Evolutionary conservation across 2,329 filamentous ascomycete genomes (phyloP).

Genomic region (Ophiostoma himal-ulmi): DNA sequence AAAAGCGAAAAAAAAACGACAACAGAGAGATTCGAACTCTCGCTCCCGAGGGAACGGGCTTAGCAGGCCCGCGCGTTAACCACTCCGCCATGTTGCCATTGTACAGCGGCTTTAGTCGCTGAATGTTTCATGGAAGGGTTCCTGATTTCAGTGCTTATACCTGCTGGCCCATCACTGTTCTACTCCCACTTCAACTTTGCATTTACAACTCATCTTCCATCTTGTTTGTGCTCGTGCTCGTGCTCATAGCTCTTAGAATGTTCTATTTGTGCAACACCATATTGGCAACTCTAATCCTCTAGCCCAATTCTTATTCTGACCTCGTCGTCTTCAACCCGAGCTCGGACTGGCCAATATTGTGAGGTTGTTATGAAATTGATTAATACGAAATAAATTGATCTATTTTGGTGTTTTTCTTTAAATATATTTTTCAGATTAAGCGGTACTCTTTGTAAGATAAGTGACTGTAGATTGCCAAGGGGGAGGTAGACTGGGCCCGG

Average conservation of each 20-base stretch:
- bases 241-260: neutral
- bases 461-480: neutral
- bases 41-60: constrained; percentile 15
- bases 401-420: too few relatives aligned
- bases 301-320: neutral
- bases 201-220: too few relatives aligned
- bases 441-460: too few relatives aligned
- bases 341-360: neutral
- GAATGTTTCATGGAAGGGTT: neutral
- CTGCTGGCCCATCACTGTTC: neutral
- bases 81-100: constrained; percentile 13
- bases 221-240: neutral
- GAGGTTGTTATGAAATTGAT: too few relatives aligned
- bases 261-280: neutral
- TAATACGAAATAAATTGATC: too few relatives aligned
- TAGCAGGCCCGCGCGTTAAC: constrained; percentile 15
- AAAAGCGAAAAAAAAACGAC: constrained; percentile 11
- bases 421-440: too few relatives aligned
- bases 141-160: neutral
- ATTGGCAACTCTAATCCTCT: neutral
- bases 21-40: constrained; percentile 15
- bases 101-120: neutral
- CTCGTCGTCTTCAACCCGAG: neutral
- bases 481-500: neutral
- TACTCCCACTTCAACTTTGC: too few relatives aligned